Percentiles rank a stretch among this genome's conserved stretches.
These are phyloP conservation scores for Bruguiera parviflora DNA, from an alignment of 345 rosid genomes.

Conservation along the genomic window DNA sequence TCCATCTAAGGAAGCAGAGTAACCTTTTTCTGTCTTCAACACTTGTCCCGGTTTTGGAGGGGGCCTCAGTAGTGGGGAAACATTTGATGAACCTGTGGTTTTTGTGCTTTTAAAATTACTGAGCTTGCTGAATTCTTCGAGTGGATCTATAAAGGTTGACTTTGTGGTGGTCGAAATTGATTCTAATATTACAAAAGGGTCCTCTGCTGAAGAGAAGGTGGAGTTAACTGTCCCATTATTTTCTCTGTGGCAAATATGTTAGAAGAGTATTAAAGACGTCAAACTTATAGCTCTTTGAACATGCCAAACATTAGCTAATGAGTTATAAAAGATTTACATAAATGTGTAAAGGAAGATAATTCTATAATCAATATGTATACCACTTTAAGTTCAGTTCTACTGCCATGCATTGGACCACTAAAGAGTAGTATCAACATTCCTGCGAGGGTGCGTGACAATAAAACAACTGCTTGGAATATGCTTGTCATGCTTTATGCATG, in stretches of 20 bases:
- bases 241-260: constrained; percentile 20
- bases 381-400: not conserved
- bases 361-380: not conserved
- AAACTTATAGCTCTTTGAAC: not conserved
- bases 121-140: constrained; percentile 50
- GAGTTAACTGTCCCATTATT: constrained; percentile 26
- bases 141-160: constrained; percentile 40
- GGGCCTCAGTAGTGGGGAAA: constrained; percentile 46
- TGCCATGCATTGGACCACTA: not conserved
- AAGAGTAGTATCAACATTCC: not conserved
- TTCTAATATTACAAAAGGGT: constrained; percentile 69
- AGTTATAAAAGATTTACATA: not conserved
- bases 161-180: constrained; percentile 36
- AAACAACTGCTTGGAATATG: not conserved
- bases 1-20: constrained; percentile 17
- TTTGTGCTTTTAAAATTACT: constrained; percentile 37
- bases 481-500: not conserved
- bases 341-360: not conserved
- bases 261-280: not conserved
- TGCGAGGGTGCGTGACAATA: not conserved
- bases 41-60: constrained; percentile 66
- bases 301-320: not conserved
- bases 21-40: constrained; percentile 53
- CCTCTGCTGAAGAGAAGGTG: constrained; percentile 35
- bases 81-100: constrained; percentile 27